Conservation (phyloP, 2,329 filamentous ascomycete genomes). For the Botrytis medusae region DNA sequence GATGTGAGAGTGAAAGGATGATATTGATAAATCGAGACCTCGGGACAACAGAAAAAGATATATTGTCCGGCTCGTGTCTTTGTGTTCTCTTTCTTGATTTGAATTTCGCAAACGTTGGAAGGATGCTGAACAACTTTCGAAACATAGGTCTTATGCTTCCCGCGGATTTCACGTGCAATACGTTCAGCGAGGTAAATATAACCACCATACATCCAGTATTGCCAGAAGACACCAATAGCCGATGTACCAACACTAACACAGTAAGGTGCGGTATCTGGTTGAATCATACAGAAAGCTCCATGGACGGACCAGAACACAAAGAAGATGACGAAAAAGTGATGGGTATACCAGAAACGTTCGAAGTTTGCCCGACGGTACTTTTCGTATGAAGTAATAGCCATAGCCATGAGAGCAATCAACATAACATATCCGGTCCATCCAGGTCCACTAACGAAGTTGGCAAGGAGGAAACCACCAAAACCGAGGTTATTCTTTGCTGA, state of each 20-base stretch:
- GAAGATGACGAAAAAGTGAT: slow-evolving; percentile 85
- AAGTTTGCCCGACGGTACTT: slow-evolving; percentile 78
- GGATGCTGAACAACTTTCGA: slow-evolving; percentile 89
- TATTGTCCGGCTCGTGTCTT: slow-evolving; percentile 81
- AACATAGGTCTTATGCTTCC: slow-evolving; percentile 80
- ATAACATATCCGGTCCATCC: slow-evolving; percentile 88
- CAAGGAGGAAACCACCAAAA: slow-evolving; percentile 73
- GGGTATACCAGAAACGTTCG: slow-evolving; percentile 87
- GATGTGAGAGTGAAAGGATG: slow-evolving; percentile 85
- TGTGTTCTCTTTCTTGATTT: slow-evolving; percentile 87
- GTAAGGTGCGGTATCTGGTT: slow-evolving; percentile 76
- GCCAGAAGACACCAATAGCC: slow-evolving; percentile 78
- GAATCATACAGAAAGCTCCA: slow-evolving; percentile 88
- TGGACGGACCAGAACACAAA: slow-evolving; percentile 92
- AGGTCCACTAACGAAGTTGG: slow-evolving; percentile 76
- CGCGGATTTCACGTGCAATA: slow-evolving; percentile 74
- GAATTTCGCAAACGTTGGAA: slow-evolving; percentile 85
- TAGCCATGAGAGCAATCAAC: slow-evolving; percentile 74
- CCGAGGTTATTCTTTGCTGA: slow-evolving; percentile 73
- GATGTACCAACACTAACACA: slow-evolving; percentile 66
- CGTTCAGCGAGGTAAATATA: slow-evolving; percentile 79
- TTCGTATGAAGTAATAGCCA: slow-evolving; percentile 75
- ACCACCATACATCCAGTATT: slow-evolving; percentile 85
- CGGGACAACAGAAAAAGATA: slow-evolving; percentile 85
- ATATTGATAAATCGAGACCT: slow-evolving; percentile 85